A percentile compares a stretch with the other conserved stretches of the same genome.
Evolutionary conservation across 1,284 basidiomycete genomes (phyloP).

Genomic region (Dichomitus squalens): DNA sequence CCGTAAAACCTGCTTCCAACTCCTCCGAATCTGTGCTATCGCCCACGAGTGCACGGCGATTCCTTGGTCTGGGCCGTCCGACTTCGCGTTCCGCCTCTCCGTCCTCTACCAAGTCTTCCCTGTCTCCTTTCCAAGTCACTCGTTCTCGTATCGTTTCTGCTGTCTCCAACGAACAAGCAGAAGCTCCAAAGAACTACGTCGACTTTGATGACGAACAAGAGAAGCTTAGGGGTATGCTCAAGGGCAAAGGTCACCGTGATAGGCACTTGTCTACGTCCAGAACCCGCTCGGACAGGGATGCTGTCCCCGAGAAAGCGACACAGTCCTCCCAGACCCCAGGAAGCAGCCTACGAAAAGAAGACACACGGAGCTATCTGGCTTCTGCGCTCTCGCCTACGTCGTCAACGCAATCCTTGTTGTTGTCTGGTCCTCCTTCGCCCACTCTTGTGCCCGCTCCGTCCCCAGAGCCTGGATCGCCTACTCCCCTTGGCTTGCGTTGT

Average conservation of each 20-base stretch:
- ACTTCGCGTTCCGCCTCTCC: constrained; percentile 38
- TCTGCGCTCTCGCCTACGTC: constrained; percentile 46
- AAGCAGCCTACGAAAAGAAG: constrained; percentile 13
- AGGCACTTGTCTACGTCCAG: constrained; percentile 26
- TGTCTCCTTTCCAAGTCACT: constrained; percentile 36
- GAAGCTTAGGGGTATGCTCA: constrained; percentile 70
- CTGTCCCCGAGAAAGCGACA: constrained; percentile 2
- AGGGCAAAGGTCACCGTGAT: constrained; percentile 50
- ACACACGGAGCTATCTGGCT: constrained; percentile 38
- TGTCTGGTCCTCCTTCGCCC: constrained; percentile 50
- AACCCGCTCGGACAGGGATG: constrained; percentile 10
- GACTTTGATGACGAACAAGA: constrained; percentile 80
- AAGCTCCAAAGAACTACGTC: constrained; percentile 74
- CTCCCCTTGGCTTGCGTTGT: constrained; percentile 42
- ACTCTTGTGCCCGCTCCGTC: constrained; percentile 18
- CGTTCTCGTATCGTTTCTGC: constrained; percentile 67
- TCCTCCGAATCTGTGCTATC: constrained; percentile 2
- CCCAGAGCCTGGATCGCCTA: constrained; percentile 7
- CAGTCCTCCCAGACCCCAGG: neutral
- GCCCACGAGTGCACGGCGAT: constrained; percentile 33
- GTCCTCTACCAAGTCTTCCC: constrained; percentile 29
- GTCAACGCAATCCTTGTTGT: constrained; percentile 41
- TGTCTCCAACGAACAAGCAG: constrained; percentile 64
- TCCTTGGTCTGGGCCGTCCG: constrained; percentile 27
- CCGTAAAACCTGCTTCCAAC: constrained; percentile 3